Evolutionary conservation across 2,329 filamentous ascomycete genomes (phyloP).

Genomic region (Arthroderma sp.): DNA sequence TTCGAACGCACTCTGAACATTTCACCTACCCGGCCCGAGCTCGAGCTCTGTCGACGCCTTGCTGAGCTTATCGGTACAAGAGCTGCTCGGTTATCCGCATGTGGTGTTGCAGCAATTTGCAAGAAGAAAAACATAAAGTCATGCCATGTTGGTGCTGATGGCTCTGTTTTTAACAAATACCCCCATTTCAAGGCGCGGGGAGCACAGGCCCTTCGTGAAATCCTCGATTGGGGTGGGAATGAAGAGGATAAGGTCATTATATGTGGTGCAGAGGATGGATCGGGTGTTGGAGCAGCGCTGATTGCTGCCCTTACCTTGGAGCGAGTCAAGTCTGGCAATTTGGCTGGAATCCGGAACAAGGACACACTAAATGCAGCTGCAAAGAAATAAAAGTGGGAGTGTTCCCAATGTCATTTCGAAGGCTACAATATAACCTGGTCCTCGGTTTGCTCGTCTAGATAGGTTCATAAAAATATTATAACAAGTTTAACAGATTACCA

Average conservation of each 20-base stretch:
- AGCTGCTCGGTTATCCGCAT: conserved; percentile 81
- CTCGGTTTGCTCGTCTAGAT: no score
- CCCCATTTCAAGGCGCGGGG: conserved; percentile 93
- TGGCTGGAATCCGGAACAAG: conserved; percentile 43
- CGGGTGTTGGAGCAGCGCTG: conserved; percentile 88
- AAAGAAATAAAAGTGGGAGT: no score
- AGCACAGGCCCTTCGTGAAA: conserved; percentile 79
- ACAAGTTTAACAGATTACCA: no score
- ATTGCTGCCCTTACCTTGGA: conserved; percentile 65
- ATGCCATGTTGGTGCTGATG: conserved; percentile 92
- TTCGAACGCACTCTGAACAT: conserved; percentile 67
- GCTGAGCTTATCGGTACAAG: conserved; percentile 92
- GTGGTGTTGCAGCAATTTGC: conserved; percentile 90
- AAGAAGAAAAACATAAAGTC: conserved; percentile 83
- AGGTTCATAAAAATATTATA: no score
- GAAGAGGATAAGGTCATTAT: conserved; percentile 81
- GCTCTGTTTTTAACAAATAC: conserved; percentile 98
- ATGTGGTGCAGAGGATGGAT: conserved; percentile 83
- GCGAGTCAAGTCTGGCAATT: conserved; percentile 46
- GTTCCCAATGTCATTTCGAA: no score
- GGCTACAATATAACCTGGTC: no score
- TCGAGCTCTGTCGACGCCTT: conserved; percentile 76
- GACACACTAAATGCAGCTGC: conserved; percentile 17
- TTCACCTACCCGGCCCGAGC: conserved; percentile 58
- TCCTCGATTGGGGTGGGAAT: conserved; percentile 82